phyloP scores from a whole-genome alignment of 192 early-diverging fungal genomes.

The Coemansia erecta region DNA sequence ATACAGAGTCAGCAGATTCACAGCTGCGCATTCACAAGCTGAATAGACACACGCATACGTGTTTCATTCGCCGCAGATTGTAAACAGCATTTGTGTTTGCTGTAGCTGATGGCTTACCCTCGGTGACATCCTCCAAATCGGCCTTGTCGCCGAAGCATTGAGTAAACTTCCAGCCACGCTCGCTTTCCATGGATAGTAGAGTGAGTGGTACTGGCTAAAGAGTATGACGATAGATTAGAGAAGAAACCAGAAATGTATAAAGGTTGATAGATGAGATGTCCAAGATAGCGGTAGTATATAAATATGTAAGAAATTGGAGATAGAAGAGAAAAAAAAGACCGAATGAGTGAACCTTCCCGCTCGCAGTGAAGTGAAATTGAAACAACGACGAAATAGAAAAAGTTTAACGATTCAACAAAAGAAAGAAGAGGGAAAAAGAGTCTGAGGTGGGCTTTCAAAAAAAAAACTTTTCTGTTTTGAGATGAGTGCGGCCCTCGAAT shows the following conservation, averaged over 20 bases:
- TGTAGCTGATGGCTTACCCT: conserved; percentile 69
- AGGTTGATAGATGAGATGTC: background rate
- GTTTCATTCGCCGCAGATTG: too few relatives aligned
- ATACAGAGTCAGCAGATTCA: too few relatives aligned
- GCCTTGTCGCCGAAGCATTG: conserved; percentile 99
- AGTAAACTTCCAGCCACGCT: conserved; percentile 85
- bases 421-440: background rate
- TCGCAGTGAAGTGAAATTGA: conserved; percentile 4
- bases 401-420: background rate
- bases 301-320: background rate
- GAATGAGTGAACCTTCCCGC: background rate
- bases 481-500: background rate
- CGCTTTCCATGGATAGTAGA: conserved; percentile 43
- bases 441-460: background rate
- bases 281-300: too few relatives aligned
- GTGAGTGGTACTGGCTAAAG: conserved; percentile 6
- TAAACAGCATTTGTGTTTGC: background rate
- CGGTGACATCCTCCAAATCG: conserved; percentile 96
- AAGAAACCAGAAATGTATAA: conserved; percentile 2
- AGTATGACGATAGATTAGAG: background rate
- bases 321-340: conserved; percentile 1
- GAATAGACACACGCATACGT: too few relatives aligned
- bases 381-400: conserved; percentile 1
- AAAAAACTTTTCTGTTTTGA: background rate
- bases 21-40: too few relatives aligned